Conservation (phyloP, 768 basidiomycete species). For the Amanita muscaria region DNA sequence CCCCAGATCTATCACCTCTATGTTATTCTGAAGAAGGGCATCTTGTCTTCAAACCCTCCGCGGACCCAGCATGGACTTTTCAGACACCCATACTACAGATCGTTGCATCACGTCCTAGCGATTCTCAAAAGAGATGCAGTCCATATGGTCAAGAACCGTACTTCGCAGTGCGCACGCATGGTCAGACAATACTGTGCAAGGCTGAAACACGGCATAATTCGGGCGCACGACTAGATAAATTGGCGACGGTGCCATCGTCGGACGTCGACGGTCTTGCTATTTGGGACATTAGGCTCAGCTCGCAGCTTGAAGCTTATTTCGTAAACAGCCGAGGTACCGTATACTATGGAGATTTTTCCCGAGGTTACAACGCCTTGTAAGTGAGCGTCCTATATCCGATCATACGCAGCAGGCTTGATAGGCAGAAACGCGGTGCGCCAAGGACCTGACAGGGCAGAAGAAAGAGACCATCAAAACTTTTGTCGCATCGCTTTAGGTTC, state of each 20-base stretch:
- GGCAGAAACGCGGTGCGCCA: conserved; percentile 15
- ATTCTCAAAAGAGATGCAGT: neutral
- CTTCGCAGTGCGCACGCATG: conserved; percentile 21
- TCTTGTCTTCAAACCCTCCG: conserved; percentile 31
- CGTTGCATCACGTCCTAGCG: conserved; percentile 20
- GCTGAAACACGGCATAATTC: neutral
- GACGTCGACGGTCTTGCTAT: conserved; percentile 32
- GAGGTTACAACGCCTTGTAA: conserved; percentile 33
- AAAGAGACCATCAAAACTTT: conserved; percentile 27
- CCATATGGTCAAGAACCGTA: conserved; percentile 12
- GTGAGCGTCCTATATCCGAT: conserved; percentile 13
- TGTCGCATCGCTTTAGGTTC: conserved; percentile 42
- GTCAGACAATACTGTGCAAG: conserved; percentile 13
- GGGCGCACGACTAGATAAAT: conserved; percentile 17
- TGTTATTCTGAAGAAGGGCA: conserved; percentile 17
- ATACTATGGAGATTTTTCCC: conserved; percentile 34
- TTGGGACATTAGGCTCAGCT: conserved; percentile 39
- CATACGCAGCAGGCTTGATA: neutral
- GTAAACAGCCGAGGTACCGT: conserved; percentile 47
- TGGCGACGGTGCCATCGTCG: conserved; percentile 29
- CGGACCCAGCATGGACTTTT: conserved; percentile 37
- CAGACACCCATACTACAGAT: conserved; percentile 66
- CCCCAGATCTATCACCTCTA: conserved; percentile 43
- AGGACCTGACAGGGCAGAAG: neutral
- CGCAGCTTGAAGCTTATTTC: conserved; percentile 26